Percentiles rank a stretch among this genome's conserved stretches.
phyloP scores from a whole-genome alignment of 1,284 basidiomycete species.

The Sparassis latifolia region DNA sequence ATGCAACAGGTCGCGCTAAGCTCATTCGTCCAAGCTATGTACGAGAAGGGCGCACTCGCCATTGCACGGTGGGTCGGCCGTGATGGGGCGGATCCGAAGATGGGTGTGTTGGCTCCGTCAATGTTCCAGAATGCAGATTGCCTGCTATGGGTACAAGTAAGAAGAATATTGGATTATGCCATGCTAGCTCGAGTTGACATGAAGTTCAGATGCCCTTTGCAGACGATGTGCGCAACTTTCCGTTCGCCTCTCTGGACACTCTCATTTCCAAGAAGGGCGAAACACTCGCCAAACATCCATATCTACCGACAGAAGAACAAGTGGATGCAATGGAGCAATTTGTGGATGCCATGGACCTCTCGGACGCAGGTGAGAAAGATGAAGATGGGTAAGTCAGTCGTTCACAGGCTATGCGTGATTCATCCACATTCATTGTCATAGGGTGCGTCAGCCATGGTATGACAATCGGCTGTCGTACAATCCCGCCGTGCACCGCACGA shows the following conservation, averaged over 20 bases:
- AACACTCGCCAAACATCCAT: constrained; percentile 67
- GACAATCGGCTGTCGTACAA: constrained; percentile 76
- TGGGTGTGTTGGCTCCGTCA: constrained; percentile 70
- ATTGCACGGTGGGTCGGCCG: constrained; percentile 77
- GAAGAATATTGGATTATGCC: constrained; percentile 9
- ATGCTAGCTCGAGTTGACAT: not conserved
- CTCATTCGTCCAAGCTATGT: constrained; percentile 82
- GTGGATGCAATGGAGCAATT: constrained; percentile 79
- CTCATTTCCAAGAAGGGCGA: constrained; percentile 77
- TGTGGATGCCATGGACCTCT: constrained; percentile 84
- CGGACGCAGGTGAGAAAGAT: constrained; percentile 62
- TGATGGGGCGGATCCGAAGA: constrained; percentile 75
- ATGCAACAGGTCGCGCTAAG: constrained; percentile 82
- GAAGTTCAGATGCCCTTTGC: constrained; percentile 81
- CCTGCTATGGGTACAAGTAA: constrained; percentile 77
- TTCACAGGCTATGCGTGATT: not conserved
- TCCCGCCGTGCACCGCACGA: constrained; percentile 84
- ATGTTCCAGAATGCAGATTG: constrained; percentile 67
- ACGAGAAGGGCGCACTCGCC: constrained; percentile 40
- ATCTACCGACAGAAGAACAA: constrained; percentile 79
- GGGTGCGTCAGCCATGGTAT: constrained; percentile 69
- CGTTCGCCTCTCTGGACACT: constrained; percentile 77
- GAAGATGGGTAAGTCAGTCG: constrained; percentile 53
- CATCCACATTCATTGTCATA: constrained; percentile 19
- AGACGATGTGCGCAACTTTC: constrained; percentile 85